A percentile compares a stretch with the other conserved stretches of the same genome.
Conservation (phyloP, 177 flowering plant species). For the Telopea speciosissima region DNA sequence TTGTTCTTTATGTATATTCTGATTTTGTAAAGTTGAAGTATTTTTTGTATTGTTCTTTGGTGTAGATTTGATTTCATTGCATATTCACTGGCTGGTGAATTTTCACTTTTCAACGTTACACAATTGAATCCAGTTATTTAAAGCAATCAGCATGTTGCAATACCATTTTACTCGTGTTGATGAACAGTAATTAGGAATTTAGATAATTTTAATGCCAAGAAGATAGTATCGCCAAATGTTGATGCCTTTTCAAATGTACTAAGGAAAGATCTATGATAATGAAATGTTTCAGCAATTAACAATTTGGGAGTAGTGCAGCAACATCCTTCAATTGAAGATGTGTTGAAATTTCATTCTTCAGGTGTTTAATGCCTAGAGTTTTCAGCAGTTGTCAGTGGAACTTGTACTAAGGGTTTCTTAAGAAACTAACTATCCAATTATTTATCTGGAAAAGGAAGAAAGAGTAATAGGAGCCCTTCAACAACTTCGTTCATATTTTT, state of each 20-base stretch:
- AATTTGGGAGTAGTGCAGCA: neutral
- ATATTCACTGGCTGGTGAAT: neutral
- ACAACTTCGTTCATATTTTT: neutral
- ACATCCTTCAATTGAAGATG: neutral
- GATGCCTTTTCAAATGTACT: neutral
- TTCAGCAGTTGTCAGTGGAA: neutral
- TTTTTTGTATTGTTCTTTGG: neutral
- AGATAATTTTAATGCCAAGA: neutral
- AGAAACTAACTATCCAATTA: neutral
- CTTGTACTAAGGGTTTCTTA: neutral
- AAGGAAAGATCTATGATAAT: neutral
- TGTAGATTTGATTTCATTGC: neutral
- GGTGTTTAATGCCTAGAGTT: neutral
- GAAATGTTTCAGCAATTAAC: neutral
- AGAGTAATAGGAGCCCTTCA: too few species aligned
- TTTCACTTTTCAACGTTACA: neutral
- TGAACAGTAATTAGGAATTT: neutral
- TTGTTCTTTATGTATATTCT: slow-evolving; percentile 13
- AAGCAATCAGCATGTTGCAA: neutral
- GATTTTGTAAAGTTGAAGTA: neutral
- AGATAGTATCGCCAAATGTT: too few species aligned
- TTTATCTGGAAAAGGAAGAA: too few species aligned
- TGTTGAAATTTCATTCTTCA: neutral
- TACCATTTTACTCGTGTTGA: neutral
- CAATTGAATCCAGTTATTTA: too few species aligned